These are phyloP conservation scores for Fusarium longipes DNA, from an alignment of 2,329 filamentous ascomycete species.

Conservation along the genomic window DNA sequence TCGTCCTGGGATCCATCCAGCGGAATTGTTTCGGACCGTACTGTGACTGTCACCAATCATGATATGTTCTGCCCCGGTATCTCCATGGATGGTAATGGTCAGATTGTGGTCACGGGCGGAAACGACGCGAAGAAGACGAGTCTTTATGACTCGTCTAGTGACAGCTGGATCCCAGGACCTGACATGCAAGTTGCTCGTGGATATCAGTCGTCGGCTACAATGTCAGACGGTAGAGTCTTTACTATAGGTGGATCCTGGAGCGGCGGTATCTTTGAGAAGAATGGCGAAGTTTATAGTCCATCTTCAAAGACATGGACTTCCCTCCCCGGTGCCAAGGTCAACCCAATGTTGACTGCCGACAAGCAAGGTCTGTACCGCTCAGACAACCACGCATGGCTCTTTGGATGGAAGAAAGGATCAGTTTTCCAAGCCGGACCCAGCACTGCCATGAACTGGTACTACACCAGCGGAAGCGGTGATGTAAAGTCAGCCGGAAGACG, in stretches of 20 bases:
- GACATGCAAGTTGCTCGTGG: slow-evolving; percentile 23
- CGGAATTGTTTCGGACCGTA: slow-evolving; percentile 4
- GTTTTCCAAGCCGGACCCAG: slow-evolving; percentile 67
- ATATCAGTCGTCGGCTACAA: slow-evolving; percentile 24
- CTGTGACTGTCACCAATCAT: slow-evolving; percentile 56
- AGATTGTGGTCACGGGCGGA: slow-evolving; percentile 66
- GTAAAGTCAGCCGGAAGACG: slow-evolving; percentile 40
- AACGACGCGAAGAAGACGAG: slow-evolving; percentile 60
- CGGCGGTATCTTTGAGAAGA: slow-evolving; percentile 12
- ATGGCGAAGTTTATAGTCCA: slow-evolving; percentile 26
- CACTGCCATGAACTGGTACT: slow-evolving; percentile 66
- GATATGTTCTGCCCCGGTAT: slow-evolving; percentile 70
- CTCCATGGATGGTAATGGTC: slow-evolving; percentile 59
- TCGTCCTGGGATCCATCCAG: slow-evolving; percentile 23
- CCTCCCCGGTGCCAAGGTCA: slow-evolving; percentile 52
- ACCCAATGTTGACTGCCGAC: slow-evolving; percentile 59
- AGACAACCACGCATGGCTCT: slow-evolving; percentile 47
- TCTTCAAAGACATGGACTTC: slow-evolving; percentile 17
- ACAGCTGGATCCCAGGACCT: slow-evolving; percentile 21
- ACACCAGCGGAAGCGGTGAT: slow-evolving; percentile 48
- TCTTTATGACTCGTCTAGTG: slow-evolving; percentile 53
- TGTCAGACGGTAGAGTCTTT: slow-evolving; percentile 21
- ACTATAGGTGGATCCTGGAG: slow-evolving; percentile 35
- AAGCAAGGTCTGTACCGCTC: slow-evolving; percentile 56
- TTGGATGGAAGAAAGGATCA: slow-evolving; percentile 56